These are phyloP conservation scores for Daldinia sp. DNA, from an alignment of 2,329 filamentous ascomycete genomes.

Conservation along the genomic window DNA sequence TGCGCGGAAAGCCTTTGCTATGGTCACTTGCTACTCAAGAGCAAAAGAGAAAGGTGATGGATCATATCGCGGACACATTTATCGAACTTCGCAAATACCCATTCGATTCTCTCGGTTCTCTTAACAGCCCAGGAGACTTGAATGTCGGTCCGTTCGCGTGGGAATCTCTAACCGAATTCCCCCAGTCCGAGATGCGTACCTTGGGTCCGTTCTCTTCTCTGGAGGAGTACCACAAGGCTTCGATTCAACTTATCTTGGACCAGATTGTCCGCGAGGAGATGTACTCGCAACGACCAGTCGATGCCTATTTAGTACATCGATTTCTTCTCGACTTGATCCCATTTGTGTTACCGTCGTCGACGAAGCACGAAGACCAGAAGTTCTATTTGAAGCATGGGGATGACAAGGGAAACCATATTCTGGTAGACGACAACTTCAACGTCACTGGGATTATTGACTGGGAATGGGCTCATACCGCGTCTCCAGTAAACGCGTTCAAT, in stretches of 20 bases:
- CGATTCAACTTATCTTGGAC: background rate
- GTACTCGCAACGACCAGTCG: background rate
- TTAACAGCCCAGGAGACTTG: background rate
- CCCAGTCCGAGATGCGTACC: background rate
- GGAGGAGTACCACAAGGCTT: background rate
- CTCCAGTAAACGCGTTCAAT: constrained; percentile 45
- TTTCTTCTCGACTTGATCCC: background rate
- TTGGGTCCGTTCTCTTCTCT: background rate
- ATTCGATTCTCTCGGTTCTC: background rate
- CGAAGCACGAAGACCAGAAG: background rate
- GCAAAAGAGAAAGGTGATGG: background rate
- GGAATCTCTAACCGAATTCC: background rate
- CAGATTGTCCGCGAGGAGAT: background rate
- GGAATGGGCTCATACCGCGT: constrained; percentile 49
- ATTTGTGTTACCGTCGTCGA: background rate
- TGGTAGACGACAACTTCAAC: constrained; percentile 55
- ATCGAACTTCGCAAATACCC: background rate
- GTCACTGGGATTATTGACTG: constrained; percentile 60
- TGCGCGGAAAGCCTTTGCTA: background rate
- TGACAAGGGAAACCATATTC: constrained; percentile 59
- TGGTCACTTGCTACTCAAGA: background rate
- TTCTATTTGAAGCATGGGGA: constrained; percentile 57
- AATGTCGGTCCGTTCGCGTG: background rate
- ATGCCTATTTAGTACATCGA: background rate
- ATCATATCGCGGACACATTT: background rate